Evolutionary conservation across 2,329 filamentous ascomycete species (phyloP), one percentile per base, ranked within the genome.

Genomic region (Phyllachora maydis): DNA sequence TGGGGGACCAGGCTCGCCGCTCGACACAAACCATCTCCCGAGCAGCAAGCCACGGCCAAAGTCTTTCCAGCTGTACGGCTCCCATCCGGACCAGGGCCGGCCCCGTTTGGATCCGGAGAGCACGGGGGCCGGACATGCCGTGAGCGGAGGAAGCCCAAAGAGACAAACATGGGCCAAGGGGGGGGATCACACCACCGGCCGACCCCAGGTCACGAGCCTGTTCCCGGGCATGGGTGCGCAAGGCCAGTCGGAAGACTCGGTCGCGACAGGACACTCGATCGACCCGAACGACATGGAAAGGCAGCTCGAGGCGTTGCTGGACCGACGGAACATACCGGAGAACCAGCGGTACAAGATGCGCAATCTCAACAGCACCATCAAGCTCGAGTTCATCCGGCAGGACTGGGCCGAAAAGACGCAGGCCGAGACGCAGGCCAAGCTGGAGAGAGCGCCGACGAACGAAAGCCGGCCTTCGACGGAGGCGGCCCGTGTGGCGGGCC

Each of bases 321-420:
- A 92, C 42, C 70, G 83, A 11, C 66, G 85, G 32, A 92, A 95
- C 38, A 91, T 95, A 26, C 83, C 85, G 3, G 78, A 90, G 39
- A 77, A 92, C 32, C 82, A 92, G 57, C 65, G 85, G 26, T 81
- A 85, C 46, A 90, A 90, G 51, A 93, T 98, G 82, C 67, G 85
- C 21, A 83, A 72, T 27, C 55, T 98, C 29, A 81, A 78, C 31
- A 64, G 79, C 33, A 75, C 77, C 17, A 83, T 95, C 53, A 98
- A 98, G 50, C 78, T 82, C 42, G 83, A 95, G 41, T 90, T 98
- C 38, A 82, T 95, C 37, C 72, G 74, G 25, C 83, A 91, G 43
- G 78, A 93, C 42, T 79, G 77, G 57, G 67, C 65, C 5, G n/a
- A n/a, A n/a, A n/a, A n/a, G n/a, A n/a, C n/a, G n/a, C n/a, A n/a